Conservation (phyloP, 768 basidiomycete genomes). For the Phaeotremella fagi region DNA sequence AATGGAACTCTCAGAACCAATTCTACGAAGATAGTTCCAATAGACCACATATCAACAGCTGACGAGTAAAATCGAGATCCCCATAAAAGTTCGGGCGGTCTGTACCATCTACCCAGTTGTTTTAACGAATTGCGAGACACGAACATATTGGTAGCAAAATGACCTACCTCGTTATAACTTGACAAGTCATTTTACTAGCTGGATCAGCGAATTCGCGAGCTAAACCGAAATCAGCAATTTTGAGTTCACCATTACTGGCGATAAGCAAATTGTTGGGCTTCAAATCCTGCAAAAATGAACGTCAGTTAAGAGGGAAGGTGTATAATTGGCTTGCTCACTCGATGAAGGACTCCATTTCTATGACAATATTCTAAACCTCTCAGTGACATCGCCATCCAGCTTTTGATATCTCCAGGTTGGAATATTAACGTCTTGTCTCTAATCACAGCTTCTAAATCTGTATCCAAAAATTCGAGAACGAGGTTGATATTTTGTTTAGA, state of each 20-base stretch:
- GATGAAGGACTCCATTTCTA: conserved; percentile 84
- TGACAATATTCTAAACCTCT: conserved; percentile 98
- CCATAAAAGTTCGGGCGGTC: conserved; percentile 90
- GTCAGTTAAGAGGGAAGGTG: not conserved
- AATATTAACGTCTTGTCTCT: conserved; percentile 89
- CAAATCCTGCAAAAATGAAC: conserved; percentile 62
- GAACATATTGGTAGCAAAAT: conserved; percentile 12
- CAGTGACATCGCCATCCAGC: conserved; percentile 98
- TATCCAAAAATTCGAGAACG: conserved; percentile 92
- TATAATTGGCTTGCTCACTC: conserved; percentile 54
- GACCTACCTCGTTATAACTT: conserved; percentile 93
- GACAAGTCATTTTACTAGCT: conserved; percentile 92
- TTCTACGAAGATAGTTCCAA: conserved; percentile 96
- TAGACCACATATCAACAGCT: conserved; percentile 93
- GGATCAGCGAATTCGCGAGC: conserved; percentile 95
- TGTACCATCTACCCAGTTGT: conserved; percentile 83
- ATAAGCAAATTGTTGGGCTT: conserved; percentile 99
- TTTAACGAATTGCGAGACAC: too few species aligned
- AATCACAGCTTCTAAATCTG: conserved; percentile 94
- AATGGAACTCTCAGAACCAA: conserved; percentile 95
- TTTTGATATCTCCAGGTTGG: conserved; percentile 91
- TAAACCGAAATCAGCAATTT: conserved; percentile 97
- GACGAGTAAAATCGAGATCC: conserved; percentile 86
- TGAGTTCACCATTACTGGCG: conserved; percentile 80
- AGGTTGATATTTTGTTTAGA: conserved; percentile 94